Evolutionary conservation across 306 rosid genomes (phyloP).

Genomic region (Castanea sativa): DNA sequence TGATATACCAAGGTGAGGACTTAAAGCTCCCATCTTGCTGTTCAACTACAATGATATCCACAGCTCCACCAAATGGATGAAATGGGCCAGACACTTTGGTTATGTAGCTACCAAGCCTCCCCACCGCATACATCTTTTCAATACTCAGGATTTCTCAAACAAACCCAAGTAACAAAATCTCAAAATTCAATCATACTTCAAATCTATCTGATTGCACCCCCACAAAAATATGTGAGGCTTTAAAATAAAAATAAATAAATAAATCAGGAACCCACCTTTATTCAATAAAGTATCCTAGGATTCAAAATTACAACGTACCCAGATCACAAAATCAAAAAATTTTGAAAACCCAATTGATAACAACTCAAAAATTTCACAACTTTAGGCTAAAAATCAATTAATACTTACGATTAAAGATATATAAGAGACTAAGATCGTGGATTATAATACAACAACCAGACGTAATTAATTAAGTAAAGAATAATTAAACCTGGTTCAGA

Average conservation of each 20-base stretch:
- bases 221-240: slow-evolving; percentile 14
- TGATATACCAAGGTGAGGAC: slow-evolving; percentile 90
- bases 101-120: slow-evolving; percentile 68
- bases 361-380: background rate
- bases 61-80: slow-evolving; percentile 97
- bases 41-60: slow-evolving; percentile 83
- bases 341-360: slow-evolving; percentile 7
- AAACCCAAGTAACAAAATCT: slow-evolving; percentile 5
- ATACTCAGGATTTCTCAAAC: slow-evolving; percentile 10
- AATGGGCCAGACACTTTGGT: slow-evolving; percentile 75
- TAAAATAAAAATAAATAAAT: background rate
- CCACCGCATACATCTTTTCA: slow-evolving; percentile 79
- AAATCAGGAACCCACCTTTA: background rate
- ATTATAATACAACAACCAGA: background rate
- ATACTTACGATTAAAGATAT: background rate
- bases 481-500: background rate
- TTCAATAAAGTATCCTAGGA: background rate
- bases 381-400: background rate
- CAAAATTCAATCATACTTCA: slow-evolving; percentile 16
- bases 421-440: background rate
- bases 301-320: slow-evolving; percentile 15
- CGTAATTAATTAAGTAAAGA: background rate
- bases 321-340: slow-evolving; percentile 8
- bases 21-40: slow-evolving; percentile 81
- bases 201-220: slow-evolving; percentile 17